Evolutionary conservation across 306 rosid species (phyloP), one percentile per base, ranked within the genome.

Genomic region (Fragaria nilgerrensis): DNA sequence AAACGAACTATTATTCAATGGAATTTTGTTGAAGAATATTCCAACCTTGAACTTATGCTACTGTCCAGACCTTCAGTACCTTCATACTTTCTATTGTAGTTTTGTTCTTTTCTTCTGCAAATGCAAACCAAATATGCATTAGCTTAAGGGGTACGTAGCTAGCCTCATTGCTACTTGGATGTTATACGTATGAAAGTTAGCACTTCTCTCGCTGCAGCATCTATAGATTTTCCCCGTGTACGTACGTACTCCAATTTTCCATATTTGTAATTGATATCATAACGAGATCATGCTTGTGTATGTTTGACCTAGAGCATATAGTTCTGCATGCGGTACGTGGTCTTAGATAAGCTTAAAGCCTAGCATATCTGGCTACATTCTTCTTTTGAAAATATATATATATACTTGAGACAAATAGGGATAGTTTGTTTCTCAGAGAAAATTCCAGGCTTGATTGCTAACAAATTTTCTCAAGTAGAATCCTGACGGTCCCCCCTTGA

Each of bases 1-100:
- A 71, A 72, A 72, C 48, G 48, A 72, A 52, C 75, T 52, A 72
- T 72, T 50, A 19, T 72, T 50, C 75, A 72, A 50, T 32, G 75
- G 64, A 50, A 11, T 52, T 72, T 16, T 50, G 44, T 25, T 32
- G 45, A 72, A 72, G 64, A 25, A 34, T 32, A 32, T 3, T 72
- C 47, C 16, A 15, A 32, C 62, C 17, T 49, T 11, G 9, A 49
- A 32, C 27, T 71, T 23, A 17, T 29, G 74, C 23, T 25, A 16
- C 9, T 41, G 49, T 47, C 62, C 74, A 49, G 17, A 19, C 25
- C 29, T 71, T 49, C 62, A 17, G 44, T 16, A 49, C 19, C 61
- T 49, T 29, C 20, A 19, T 49, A 15, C 44, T 48, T 71, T 71
- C 19, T 29, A n/a, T 5, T 29, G 44, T n/a, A 9, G 10, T 17